Evolutionary conservation across 2,329 filamentous ascomycete genomes (phyloP).

Genomic region (Alternaria sp.): DNA sequence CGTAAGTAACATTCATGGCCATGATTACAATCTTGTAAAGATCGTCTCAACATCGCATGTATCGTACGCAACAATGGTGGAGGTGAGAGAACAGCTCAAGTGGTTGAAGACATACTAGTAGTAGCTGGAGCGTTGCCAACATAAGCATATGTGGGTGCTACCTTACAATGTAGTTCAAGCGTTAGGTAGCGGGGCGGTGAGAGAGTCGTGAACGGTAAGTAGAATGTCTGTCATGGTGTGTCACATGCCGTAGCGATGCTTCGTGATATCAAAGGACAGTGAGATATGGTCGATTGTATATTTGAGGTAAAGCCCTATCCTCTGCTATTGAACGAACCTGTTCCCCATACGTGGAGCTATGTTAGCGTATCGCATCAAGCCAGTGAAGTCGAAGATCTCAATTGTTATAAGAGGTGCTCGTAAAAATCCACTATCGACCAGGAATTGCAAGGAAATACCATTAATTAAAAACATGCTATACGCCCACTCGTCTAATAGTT

Average conservation of each 20-base stretch:
- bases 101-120: not conserved
- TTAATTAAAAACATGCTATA: not conserved
- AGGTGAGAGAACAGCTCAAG: not conserved
- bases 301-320: not conserved
- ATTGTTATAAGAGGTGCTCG: not conserved
- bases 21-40: not conserved
- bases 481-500: not conserved
- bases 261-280: not conserved
- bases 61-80: slow-evolving; percentile 7
- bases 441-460: not conserved
- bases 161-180: not conserved
- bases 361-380: not conserved
- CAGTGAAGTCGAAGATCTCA: not conserved
- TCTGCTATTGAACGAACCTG: not conserved
- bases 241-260: not conserved
- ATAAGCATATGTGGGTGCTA: not conserved
- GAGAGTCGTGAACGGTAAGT: not conserved
- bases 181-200: slow-evolving; percentile 5
- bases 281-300: not conserved
- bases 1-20: slow-evolving; percentile 3
- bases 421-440: not conserved
- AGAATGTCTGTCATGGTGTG: too few species aligned
- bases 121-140: not conserved
- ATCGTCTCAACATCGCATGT: not conserved
- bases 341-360: not conserved